These are phyloP conservation scores for Aspergillus sergii DNA, from an alignment of 2,329 filamentous ascomycete genomes.

Conservation along the genomic window DNA sequence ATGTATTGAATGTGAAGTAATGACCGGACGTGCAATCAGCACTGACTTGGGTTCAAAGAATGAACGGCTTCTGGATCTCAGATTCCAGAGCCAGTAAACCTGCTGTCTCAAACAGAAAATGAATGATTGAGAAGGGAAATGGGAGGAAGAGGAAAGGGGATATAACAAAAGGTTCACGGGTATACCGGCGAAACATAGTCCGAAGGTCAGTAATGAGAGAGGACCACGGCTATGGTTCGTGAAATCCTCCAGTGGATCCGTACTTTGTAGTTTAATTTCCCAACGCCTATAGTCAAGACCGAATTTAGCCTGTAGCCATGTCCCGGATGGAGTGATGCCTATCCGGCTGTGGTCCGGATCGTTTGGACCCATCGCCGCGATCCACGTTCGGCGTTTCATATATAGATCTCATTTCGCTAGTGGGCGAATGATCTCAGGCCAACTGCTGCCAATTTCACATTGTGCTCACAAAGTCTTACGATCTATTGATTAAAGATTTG, in stretches of 20 bases:
- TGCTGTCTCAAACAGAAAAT: conserved; percentile 28
- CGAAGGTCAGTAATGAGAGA: background rate
- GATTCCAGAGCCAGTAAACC: conserved; percentile 25
- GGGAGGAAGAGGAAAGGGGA: conserved; percentile 1
- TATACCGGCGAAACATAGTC: background rate
- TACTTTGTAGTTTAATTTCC: conserved; percentile 6
- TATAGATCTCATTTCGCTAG: background rate
- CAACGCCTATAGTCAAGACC: conserved; percentile 1
- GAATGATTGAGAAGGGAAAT: conserved; percentile 10
- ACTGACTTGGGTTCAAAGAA: conserved; percentile 19
- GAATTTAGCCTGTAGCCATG: background rate
- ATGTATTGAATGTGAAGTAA: conserved; percentile 8
- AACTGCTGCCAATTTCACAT: background rate
- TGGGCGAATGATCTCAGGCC: background rate
- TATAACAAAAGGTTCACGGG: background rate
- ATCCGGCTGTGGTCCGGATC: conserved; percentile 1
- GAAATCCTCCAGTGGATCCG: background rate
- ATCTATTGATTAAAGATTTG: background rate
- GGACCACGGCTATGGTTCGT: background rate
- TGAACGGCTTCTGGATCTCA: conserved; percentile 32
- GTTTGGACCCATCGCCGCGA: background rate
- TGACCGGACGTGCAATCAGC: conserved; percentile 25
- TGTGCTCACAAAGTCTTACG: background rate
- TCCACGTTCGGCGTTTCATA: conserved; percentile 3
- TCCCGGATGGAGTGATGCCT: background rate